A percentile compares a stretch with the other conserved stretches of the same genome.
These are phyloP conservation scores for Colletotrichum trifolii DNA, from an alignment of 2,329 filamentous ascomycete genomes.

Conservation along the genomic window DNA sequence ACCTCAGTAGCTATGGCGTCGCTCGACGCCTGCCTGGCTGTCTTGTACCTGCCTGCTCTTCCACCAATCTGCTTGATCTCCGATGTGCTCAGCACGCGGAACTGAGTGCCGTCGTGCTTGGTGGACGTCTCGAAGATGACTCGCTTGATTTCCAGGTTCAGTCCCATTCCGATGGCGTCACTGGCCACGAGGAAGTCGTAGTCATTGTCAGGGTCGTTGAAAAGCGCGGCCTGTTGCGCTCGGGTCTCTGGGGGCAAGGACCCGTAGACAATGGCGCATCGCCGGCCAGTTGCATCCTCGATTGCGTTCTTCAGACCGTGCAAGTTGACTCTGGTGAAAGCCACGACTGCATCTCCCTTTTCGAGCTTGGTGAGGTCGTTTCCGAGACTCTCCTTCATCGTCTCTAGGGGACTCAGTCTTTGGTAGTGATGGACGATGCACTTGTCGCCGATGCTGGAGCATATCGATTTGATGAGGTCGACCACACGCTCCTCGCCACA, in stretches of 20 bases:
- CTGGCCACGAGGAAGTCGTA: slow-evolving; percentile 96
- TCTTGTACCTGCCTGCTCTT: slow-evolving; percentile 86
- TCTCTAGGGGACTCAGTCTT: slow-evolving; percentile 80
- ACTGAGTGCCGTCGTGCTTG: slow-evolving; percentile 75
- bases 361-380: slow-evolving; percentile 74
- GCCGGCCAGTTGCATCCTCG: slow-evolving; percentile 78
- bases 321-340: slow-evolving; percentile 85
- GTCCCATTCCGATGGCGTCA: slow-evolving; percentile 96
- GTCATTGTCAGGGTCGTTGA: slow-evolving; percentile 95
- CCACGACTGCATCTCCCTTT: slow-evolving; percentile 91
- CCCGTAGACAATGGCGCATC: slow-evolving; percentile 94
- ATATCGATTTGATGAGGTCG: slow-evolving; percentile 80
- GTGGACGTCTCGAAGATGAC: slow-evolving; percentile 84
- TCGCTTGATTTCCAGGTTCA: slow-evolving; percentile 92
- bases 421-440: slow-evolving; percentile 85
- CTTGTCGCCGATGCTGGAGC: slow-evolving; percentile 82
- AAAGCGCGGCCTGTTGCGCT: slow-evolving; percentile 88
- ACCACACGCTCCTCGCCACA: slow-evolving; percentile 91
- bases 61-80: slow-evolving; percentile 97
- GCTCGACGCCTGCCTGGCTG: slow-evolving; percentile 67
- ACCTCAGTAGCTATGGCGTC: slow-evolving; percentile 32
- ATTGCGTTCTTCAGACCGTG: slow-evolving; percentile 84
- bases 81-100: slow-evolving; percentile 72
- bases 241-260: slow-evolving; percentile 91
- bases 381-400: slow-evolving; percentile 71